Evolutionary conservation across 495 filamentous ascomycete species (phyloP).

Genomic region (Neurospora sp.): DNA sequence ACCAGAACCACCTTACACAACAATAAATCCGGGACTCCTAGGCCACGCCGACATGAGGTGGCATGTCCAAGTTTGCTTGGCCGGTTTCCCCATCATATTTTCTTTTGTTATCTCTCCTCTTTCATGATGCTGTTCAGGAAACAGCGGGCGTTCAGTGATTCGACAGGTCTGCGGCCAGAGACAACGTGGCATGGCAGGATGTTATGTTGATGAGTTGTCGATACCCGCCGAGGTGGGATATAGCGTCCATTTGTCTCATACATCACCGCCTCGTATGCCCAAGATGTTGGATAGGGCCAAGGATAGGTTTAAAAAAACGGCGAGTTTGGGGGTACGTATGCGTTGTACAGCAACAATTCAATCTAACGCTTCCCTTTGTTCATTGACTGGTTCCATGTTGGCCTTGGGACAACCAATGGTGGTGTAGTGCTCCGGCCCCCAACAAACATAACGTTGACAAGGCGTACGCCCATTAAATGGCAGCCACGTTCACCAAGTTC

Average conservation of each 20-base stretch:
- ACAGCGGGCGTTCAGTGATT: constrained; percentile 1
- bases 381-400: constrained; percentile 12
- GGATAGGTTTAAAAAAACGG: constrained; percentile 4
- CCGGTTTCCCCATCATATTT: background rate
- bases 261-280: background rate
- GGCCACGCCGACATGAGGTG: background rate
- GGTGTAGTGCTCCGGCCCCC: background rate
- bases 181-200: constrained; percentile 10
- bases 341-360: constrained; percentile 13
- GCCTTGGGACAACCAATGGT: constrained; percentile 10
- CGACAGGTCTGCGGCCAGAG: constrained; percentile 10
- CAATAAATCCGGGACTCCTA: background rate
- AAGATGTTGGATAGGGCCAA: constrained; percentile 9
- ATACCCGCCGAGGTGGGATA: constrained; percentile 18
- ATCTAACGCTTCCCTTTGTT: constrained; percentile 13
- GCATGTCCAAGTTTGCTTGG: background rate
- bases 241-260: constrained; percentile 9
- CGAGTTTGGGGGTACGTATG: background rate
- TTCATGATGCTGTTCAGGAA: background rate
- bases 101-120: background rate
- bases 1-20: background rate
- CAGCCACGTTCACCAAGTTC: constrained; percentile 20
- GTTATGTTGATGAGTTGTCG: constrained; percentile 11
- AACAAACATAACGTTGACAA: background rate
- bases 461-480: constrained; percentile 12